Base-by-base conservation (phyloP, 2,329 filamentous ascomycete species). In the Chaetomiaceae sp. region DNA sequence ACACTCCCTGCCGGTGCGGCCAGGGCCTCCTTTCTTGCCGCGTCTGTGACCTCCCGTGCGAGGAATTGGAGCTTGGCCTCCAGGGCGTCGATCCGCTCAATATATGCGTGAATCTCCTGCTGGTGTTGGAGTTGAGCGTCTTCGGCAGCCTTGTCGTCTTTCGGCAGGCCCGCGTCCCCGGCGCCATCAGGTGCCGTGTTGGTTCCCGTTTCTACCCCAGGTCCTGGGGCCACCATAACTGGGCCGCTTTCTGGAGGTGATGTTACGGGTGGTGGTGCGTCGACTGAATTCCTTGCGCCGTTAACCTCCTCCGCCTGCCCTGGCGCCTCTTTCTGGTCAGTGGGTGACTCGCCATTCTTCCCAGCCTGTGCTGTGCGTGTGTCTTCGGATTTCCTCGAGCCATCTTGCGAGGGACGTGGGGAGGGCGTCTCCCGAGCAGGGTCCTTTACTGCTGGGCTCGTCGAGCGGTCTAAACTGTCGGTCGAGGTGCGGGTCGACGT, bases 51-150 rank as follows among this genome's bases (percentile, higher is more conserved):
- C 65, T 91, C 88, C 57, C 87, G 87, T 2, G 91, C 85, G 12
- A 99, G 75, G 65, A 95, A 96, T 61, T 91, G 87, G 25, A 99
- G 74, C 66, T 99, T 97, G 6, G 90, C 84, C 68, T 97, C 89
- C 1, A 99, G 73, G 4, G 91, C 88, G 73, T 99, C 94, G 51
- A 96, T 94, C 33, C 88, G 84, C 70, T 99, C 94, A 6, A 92
- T 80, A 58, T 96, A 89, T 45, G 80, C 80, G 63, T 94, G 84
- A 37, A 91, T 79, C 67, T 97, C 94, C 62, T 94, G 89, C 54
- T 92, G 86, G 60, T 89, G 82, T 57, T 84, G 80, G 31, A 48
- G 78, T 71, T 64, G 75, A 65, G 63, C 57, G 14, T 70, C 69
- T 37, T 71, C 65, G 27, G 71, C 56, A 15, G 65, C 59, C 5